A percentile compares a stretch with the other conserved stretches of the same genome.
Conservation (phyloP, 352 stramenopile species). For the Globisporangium okanoganense region DNA sequence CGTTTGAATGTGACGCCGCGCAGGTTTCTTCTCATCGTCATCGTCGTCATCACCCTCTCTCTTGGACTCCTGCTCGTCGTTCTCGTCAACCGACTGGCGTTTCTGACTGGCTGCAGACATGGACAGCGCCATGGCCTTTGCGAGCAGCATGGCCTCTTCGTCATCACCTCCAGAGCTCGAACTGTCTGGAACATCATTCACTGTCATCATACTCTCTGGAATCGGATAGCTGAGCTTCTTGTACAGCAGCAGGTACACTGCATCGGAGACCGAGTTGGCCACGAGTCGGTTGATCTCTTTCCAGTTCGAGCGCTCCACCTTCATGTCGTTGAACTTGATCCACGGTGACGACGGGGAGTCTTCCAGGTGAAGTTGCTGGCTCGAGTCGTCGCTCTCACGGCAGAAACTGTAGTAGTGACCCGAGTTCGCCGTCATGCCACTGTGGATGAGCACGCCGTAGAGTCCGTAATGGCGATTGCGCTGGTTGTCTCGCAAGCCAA, state of each 20-base stretch:
- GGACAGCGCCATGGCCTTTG: constrained; percentile 85
- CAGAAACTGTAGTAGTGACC: constrained; percentile 92
- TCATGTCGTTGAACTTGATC: constrained; percentile 91
- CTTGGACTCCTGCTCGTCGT: constrained; percentile 16
- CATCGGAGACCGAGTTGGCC: constrained; percentile 78
- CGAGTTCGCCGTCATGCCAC: constrained; percentile 84
- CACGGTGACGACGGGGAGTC: constrained; percentile 79
- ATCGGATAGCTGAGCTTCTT: constrained; percentile 73
- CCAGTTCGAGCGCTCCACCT: constrained; percentile 78
- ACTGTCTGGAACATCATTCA: constrained; percentile 20
- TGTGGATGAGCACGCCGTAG: constrained; percentile 89
- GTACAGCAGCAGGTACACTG: constrained; percentile 88
- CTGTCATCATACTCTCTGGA: constrained; percentile 4
- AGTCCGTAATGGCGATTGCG: constrained; percentile 74
- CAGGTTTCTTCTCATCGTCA: constrained; percentile 12
- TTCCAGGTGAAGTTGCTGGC: constrained; percentile 70
- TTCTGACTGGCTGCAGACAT: constrained; percentile 73
- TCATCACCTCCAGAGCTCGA: constrained; percentile 30
- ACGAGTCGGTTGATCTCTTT: constrained; percentile 77
- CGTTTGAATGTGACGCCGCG: constrained; percentile 25
- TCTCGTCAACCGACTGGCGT: constrained; percentile 28
- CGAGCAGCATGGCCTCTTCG: constrained; percentile 83
- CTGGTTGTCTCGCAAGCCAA: constrained; percentile 19
- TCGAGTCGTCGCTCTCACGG: constrained; percentile 68
- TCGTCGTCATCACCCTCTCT: neutral